A percentile compares a stretch with the other conserved stretches of the same genome.
Conservation (phyloP, 2,329 filamentous ascomycete genomes). For the Colletotrichum tropicicola region DNA sequence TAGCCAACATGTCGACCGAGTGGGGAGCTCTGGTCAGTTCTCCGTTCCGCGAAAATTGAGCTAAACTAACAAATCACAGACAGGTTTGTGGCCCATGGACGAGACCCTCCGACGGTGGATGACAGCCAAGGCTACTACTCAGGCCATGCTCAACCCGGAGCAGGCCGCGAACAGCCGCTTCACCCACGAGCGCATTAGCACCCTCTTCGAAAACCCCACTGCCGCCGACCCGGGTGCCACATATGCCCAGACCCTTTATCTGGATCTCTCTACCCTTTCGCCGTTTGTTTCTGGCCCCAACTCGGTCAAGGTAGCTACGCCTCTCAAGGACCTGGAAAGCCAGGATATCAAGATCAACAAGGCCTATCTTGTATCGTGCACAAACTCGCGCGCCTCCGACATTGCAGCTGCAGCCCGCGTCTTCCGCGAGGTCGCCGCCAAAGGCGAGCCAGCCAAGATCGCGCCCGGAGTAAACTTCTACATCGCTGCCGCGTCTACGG, state of each 20-base stretch:
- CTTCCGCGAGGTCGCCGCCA: slow-evolving; percentile 79
- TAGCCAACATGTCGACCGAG: slow-evolving; percentile 84
- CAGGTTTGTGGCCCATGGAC: slow-evolving; percentile 83
- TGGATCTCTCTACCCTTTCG: slow-evolving; percentile 84
- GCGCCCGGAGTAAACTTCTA: slow-evolving; percentile 84
- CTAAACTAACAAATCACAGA: slow-evolving; percentile 34
- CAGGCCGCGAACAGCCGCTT: slow-evolving; percentile 66
- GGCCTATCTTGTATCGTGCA: slow-evolving; percentile 90
- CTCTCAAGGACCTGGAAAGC: slow-evolving; percentile 75
- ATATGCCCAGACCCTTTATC: slow-evolving; percentile 85
- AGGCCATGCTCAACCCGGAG: slow-evolving; percentile 66
- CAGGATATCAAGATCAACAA: slow-evolving; percentile 83
- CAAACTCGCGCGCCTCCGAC: slow-evolving; percentile 85
- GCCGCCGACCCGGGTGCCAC: slow-evolving; percentile 78
- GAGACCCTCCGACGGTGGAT: slow-evolving; percentile 76
- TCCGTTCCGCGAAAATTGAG: too few species aligned
- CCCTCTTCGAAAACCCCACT: slow-evolving; percentile 73
- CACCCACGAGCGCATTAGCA: slow-evolving; percentile 77
- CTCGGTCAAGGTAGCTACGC: slow-evolving; percentile 87
- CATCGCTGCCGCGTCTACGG: slow-evolving; percentile 84
- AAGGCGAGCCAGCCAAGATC: slow-evolving; percentile 73
- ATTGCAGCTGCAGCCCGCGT: slow-evolving; percentile 84
- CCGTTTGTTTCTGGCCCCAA: slow-evolving; percentile 90
- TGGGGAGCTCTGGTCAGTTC: slow-evolving; percentile 70
- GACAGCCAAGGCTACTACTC: slow-evolving; percentile 76